These are phyloP conservation scores for Stachybotrys elegans DNA, from an alignment of 2,329 filamentous ascomycete species.

Conservation along the genomic window DNA sequence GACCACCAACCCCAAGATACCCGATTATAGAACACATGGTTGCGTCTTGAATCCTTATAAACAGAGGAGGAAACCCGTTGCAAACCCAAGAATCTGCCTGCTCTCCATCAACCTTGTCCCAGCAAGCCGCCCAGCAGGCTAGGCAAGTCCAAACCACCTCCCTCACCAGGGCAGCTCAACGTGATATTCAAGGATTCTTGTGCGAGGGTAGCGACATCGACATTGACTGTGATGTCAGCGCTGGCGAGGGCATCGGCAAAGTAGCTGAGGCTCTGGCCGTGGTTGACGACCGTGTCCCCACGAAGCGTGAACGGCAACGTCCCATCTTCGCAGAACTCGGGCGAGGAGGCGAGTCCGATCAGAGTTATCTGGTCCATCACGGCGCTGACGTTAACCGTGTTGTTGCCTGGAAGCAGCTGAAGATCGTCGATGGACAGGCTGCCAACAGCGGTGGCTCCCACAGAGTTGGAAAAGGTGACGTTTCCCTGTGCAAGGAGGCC, in stretches of 20 bases:
- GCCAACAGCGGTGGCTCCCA: conserved; percentile 48
- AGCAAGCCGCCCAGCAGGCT: too few relatives aligned
- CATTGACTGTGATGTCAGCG: conserved; percentile 44
- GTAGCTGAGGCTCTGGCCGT: conserved; percentile 49
- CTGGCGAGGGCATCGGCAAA: conserved; percentile 49
- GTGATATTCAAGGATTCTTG: conserved; percentile 22
- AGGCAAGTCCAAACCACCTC: conserved; percentile 1
- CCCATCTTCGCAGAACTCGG: conserved; percentile 48
- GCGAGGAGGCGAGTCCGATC: conserved; percentile 29
- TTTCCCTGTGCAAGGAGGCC: conserved; percentile 45
- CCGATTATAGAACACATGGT: too few relatives aligned
- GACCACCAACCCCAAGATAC: too few relatives aligned
- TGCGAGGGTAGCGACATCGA: conserved; percentile 45
- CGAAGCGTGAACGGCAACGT: conserved; percentile 50
- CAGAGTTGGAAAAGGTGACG: conserved; percentile 54
- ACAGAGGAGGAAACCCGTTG: too few relatives aligned
- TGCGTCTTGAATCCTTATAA: too few relatives aligned
- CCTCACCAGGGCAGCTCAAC: conserved; percentile 15
- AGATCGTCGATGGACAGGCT: conserved; percentile 54
- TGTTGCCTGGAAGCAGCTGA: conserved; percentile 52
- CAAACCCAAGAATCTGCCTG: not conserved
- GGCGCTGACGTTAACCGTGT: conserved; percentile 50
- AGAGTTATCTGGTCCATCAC: conserved; percentile 46
- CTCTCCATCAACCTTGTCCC: too few relatives aligned
- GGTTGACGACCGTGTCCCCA: conserved; percentile 46